Base-by-base conservation (phyloP, 352 stramenopile genomes). In the Pythium scleroteichum region DNA sequence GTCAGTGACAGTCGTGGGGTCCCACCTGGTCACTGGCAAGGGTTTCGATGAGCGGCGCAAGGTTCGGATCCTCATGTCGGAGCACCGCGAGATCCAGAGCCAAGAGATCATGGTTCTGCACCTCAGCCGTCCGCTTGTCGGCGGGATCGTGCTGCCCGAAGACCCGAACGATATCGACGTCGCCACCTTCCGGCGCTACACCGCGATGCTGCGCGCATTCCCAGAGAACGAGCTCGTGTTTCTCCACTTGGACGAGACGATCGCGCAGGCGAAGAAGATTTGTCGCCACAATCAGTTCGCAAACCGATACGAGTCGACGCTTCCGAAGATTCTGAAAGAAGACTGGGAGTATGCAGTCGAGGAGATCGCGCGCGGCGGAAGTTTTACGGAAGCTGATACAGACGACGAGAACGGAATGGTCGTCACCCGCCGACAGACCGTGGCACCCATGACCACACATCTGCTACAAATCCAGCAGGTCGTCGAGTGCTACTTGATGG, bases 401-500 rank as follows among this genome's bases (percentile, higher is more conserved):
- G 64, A 76, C n/a, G 55, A 52, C 24, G 26, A 39, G 57, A 55
- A 23, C n/a, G 35, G 23, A 10, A 35, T 35, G 29, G 29, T 35
- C 1, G 33, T 22, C 2, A 27, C 1, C 3, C n/a, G 48, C 17
- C 17, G 45, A 55, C 46, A 23, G n/a, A 33, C 60, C 40, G 38
- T 65, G 45, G 61, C 52, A 53, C 32, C 61, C 26, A 58, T 19
- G 26, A 45, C 56, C 24, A 72, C 57, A 13, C 78, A 90, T 47
- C 50, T 83, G 38, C 55, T 93, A 24, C 79, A 85, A 65, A 88
- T 91, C 48, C 76, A 90, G 27, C 84, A 93, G 14, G 81, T 90
- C 3, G 78, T 91, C 40, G 84, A 93, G 73, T 91, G 79, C 62
- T 93, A 90, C 59, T 61, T 93, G 53, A 87, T 90, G 73, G 81